These are phyloP conservation scores for Neurospora sp. DNA, from an alignment of 495 filamentous ascomycete species.

Conservation along the genomic window DNA sequence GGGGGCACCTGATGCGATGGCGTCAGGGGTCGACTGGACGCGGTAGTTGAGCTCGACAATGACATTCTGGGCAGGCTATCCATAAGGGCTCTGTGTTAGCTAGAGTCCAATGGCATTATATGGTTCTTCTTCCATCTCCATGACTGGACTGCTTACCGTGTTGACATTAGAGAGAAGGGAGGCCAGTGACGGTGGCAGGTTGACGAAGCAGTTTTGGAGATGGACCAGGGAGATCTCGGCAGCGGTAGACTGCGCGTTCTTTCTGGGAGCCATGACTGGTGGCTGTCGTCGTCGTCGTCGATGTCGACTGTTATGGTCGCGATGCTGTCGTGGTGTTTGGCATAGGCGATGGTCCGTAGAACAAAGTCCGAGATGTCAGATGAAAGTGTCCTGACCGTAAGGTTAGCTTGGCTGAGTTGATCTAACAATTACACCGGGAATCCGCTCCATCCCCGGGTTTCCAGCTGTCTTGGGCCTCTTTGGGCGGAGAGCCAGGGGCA, in stretches of 20 bases:
- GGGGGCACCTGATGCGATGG: conserved; percentile 24
- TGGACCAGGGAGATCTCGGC: conserved; percentile 73
- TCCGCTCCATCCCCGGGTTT: not conserved
- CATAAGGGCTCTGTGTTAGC: not conserved
- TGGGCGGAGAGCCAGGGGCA: not conserved
- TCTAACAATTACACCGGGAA: not conserved
- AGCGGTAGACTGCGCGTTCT: conserved; percentile 54
- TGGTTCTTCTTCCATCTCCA: not conserved
- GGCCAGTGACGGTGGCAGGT: conserved; percentile 78
- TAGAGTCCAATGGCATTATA: not conserved
- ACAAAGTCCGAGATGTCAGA: not conserved
- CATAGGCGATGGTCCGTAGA: not conserved
- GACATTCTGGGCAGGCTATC: conserved; percentile 83
- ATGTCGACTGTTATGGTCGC: not conserved
- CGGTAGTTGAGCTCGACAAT: conserved; percentile 77
- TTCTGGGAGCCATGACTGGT: conserved; percentile 48
- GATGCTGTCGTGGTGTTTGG: not conserved
- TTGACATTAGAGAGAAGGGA: conserved; percentile 77
- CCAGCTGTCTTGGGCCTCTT: not conserved
- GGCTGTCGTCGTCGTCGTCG: not conserved
- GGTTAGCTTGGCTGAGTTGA: not conserved
- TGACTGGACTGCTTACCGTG: conserved; percentile 47
- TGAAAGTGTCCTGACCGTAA: not conserved
- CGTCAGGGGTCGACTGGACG: conserved; percentile 25
- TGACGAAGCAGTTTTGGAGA: conserved; percentile 89